Evolutionary conservation across 306 rosid species (phyloP).

Genomic region (Inga laurina): DNA sequence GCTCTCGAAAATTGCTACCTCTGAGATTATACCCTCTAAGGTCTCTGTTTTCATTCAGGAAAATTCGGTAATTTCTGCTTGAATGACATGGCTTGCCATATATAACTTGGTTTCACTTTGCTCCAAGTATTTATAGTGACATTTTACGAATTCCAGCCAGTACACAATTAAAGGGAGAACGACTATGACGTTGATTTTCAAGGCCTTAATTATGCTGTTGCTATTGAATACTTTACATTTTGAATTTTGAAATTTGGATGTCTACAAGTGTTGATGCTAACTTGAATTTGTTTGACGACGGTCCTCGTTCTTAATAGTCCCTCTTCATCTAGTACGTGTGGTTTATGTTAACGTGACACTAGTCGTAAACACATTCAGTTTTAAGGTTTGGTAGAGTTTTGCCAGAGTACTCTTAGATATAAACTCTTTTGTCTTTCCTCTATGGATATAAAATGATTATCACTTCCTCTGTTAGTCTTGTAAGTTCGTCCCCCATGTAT

Average conservation of each 20-base stretch:
- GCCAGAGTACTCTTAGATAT: background rate
- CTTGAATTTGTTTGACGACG: background rate
- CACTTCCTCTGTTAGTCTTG: background rate
- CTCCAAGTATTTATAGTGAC: background rate
- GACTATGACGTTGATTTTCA: background rate
- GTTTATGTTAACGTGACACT: conserved; percentile 4
- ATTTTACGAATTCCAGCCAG: background rate
- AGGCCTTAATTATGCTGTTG: background rate
- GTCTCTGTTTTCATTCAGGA: conserved; percentile 30
- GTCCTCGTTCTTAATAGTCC: background rate
- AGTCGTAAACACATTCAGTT: background rate
- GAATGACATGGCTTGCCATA: background rate
- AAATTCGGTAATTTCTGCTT: background rate
- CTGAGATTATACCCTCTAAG: conserved; percentile 69
- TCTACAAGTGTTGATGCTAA: background rate
- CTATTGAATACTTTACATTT: background rate
- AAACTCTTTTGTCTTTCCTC: background rate
- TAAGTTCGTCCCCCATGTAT: background rate
- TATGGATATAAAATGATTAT: background rate
- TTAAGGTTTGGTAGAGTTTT: background rate
- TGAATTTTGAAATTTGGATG: background rate
- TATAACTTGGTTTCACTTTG: background rate
- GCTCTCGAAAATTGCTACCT: conserved; percentile 67
- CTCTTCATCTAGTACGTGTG: background rate
- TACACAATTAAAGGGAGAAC: background rate